Base-by-base conservation (phyloP, 2,329 filamentous ascomycete genomes). In the Lasiodiplodia gonubiensis region DNA sequence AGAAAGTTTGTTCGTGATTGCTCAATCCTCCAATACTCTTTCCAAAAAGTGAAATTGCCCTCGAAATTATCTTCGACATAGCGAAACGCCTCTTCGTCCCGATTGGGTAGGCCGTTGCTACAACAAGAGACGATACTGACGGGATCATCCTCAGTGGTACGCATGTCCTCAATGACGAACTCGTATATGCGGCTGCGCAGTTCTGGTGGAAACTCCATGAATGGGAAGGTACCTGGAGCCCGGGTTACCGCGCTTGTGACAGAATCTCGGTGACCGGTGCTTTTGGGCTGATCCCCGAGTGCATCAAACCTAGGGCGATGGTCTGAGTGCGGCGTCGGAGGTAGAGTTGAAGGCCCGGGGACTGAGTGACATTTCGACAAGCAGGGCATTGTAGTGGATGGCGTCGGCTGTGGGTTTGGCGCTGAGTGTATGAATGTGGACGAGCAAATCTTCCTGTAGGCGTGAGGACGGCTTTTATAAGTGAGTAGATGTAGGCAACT, bases 191-290 rank as follows among this genome's bases (percentile, higher is more conserved):
- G 18, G n/a, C 23, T 37, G 16, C 53, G 53, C 3, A 55, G 16
- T 18, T 55, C 53, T 18, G 8, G 30, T n/a, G 53, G 53, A n/a
- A 55, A 18, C 12, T 37, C n/a, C 53, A 55, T 55, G n/a, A 55
- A 55, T 14, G 18, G 30, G 3, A 55, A 54, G 49, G n/a, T 4
- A 2, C 8, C 27, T 16, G 37, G 37, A 42, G 37, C 4, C 6
- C 8, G 16, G 39, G 2, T 18, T 1, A 27, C 14, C 12, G 23
- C 2, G 48, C 48, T 10, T 2, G 30, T 33, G 10, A 33, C 30
- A 51, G 7, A 11, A 4, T 5, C 18, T 12, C 2, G 3, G 21
- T 51, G 23, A 8, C 23, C 7, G 25, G 4, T 30, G 25, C n/a
- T n/a, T 11, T 46, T 46, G 11, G 2, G 4, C 42, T 21, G n/a